Base-by-base conservation (phyloP, 768 basidiomycete genomes). In the Naganishia vaughanmartiniae region DNA sequence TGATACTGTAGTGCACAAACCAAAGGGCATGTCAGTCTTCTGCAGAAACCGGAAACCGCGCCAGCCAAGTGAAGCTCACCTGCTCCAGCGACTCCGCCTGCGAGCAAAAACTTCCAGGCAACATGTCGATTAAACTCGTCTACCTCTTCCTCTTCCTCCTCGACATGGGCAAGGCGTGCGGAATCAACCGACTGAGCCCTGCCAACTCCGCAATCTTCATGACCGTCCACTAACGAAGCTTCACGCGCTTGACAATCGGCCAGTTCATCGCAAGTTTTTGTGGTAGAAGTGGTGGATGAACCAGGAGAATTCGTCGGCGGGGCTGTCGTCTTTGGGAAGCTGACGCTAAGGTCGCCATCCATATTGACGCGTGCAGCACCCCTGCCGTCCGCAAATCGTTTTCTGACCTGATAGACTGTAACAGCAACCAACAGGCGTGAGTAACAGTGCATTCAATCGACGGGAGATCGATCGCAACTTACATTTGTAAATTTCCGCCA, bases 61-160 rank as follows among this genome's bases (percentile, higher is more conserved):
- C 39, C 3, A 81, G 24, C 4, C 24, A n/a, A 7, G 17, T 11
- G 42, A 4, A 4, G 21, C 87, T 83, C 78, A 93, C 94, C 90
- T 72, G 91, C 92, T 70, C 96, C 96, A 17, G 96, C 96, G 12
- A 94, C 83, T 17, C 96, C 96, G 42, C 96, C 96, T 6, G 96
- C 96, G 15, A 92, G 82, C 54, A 99, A 85, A 82, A 95, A 99
- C 78, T 89, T 90, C 81, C 93, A 83, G 12, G 95, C 89, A 0
- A 89, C 87, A 70, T 85, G 84, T 4, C 87, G 87, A 71, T 87
- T 89, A 26, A 92, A 81, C 81, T 87, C 84, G 51, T 88, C 87
- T 42, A 87, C 86, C 21, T 88, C 87, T 34, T 87, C 87, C 30
- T 79, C 79, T 19, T 79, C 79, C 11, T 73, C 75, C 30, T 74